Evolutionary conservation across 305 asterid genomes (phyloP), one percentile per base, ranked within the genome.

Genomic region (Rubia tinctorum): DNA sequence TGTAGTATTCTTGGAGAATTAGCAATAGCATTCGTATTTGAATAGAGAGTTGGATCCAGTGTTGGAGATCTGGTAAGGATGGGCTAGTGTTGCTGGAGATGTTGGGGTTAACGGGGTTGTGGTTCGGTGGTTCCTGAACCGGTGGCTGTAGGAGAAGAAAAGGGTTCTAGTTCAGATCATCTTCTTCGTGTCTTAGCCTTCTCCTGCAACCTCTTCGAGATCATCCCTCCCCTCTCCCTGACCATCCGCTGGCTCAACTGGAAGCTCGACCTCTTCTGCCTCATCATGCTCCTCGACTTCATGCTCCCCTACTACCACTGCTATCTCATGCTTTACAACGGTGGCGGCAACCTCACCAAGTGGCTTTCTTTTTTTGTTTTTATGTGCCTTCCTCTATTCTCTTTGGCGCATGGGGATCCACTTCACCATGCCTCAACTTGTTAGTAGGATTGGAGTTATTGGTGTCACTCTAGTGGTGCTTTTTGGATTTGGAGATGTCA

Each of bases 381-480:
- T 95, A 81, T 79, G 75, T 74, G 97, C 82, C 68, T 95, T 92
- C 84, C 97, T 95, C 18, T 95, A 95, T 78, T 95, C 83, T 49
- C 92, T 95, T 80, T 95, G 99, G 99, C 90, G 96, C 74, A 82
- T 92, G 91, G 99, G 98, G 43, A 86, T 95, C 86, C 99, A 95
- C 84, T 95, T 95, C 88, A 92, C 97, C 80, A 95, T 88, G 75
- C 85, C 99, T 72, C 99, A 95, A 86, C 82, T 92, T 68, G 97
- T 95, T 76, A 92, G 99, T 85, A 84, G 99, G 83, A 92, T 95
- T 75, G 99, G 99, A 78, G 99, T 95, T 40, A 89, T 95, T 83
- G 98, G 99, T 30, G 98, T 95, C 84, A 90, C 99, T 79, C 85
- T 92, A 75, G 90, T 92, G 97, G 88, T 95, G 58, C 88, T 95